These are phyloP conservation scores for Saxophila tyrrhenica DNA, from an alignment of 495 filamentous ascomycete species.

Conservation along the genomic window DNA sequence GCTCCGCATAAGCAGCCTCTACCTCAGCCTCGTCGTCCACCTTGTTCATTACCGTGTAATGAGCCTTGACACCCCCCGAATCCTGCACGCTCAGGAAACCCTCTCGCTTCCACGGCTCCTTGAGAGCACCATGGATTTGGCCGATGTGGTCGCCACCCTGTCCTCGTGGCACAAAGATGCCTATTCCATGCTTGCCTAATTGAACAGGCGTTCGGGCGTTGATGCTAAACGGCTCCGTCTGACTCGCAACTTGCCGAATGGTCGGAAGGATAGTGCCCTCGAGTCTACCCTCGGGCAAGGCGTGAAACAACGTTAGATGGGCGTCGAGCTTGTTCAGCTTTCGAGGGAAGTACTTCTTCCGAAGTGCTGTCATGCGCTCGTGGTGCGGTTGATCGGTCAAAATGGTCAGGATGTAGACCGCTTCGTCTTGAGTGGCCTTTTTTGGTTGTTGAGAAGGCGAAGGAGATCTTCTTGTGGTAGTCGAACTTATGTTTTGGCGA, in stretches of 20 bases:
- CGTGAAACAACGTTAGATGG: slow-evolving; percentile 28
- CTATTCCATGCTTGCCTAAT: slow-evolving; percentile 20
- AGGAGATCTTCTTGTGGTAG: too few relatives aligned
- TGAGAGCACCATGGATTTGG: slow-evolving; percentile 7
- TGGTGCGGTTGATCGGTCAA: slow-evolving; percentile 22
- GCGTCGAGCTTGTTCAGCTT: slow-evolving; percentile 25
- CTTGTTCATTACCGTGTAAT: slow-evolving; percentile 29
- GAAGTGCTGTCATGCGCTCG: slow-evolving; percentile 18
- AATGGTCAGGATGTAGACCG: slow-evolving; percentile 25
- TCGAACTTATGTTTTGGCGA: too few relatives aligned
- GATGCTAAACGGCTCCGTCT: slow-evolving; percentile 14
- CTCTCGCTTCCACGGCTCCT: slow-evolving; percentile 16
- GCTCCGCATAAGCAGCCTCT: slow-evolving; percentile 12
- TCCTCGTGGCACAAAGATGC: slow-evolving; percentile 6
- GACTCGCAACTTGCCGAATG: slow-evolving; percentile 6
- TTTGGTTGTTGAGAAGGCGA: slow-evolving; percentile 5
- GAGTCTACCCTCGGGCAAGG: slow-evolving; percentile 23
- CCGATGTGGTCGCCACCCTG: neutral
- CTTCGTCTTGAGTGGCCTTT: slow-evolving; percentile 1
- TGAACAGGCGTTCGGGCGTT: slow-evolving; percentile 10
- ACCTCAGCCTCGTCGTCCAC: slow-evolving; percentile 20
- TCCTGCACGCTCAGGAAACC: slow-evolving; percentile 27
- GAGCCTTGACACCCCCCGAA: slow-evolving; percentile 14
- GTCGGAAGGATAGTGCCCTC: slow-evolving; percentile 8
- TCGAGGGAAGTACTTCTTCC: slow-evolving; percentile 23